These are phyloP conservation scores for Glycine latifolia DNA, from an alignment of 306 rosid species.

Conservation along the genomic window DNA sequence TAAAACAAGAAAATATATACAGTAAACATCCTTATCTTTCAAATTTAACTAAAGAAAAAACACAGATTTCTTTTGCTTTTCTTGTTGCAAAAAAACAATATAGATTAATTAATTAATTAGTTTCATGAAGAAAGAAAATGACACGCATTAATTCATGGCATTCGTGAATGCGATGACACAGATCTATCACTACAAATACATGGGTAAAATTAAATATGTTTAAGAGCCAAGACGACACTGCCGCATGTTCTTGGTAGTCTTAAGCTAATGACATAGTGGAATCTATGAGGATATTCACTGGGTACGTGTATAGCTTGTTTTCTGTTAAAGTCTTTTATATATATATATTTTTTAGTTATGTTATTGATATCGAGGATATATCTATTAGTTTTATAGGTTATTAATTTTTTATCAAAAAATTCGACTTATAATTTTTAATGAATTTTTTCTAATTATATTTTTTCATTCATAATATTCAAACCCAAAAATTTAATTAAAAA, in stretches of 20 bases:
- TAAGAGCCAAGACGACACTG: conserved; percentile 1
- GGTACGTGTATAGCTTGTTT: too few relatives aligned
- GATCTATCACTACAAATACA: not conserved
- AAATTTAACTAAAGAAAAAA: not conserved
- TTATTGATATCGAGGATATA: too few relatives aligned
- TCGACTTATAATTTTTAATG: too few relatives aligned
- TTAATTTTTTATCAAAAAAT: too few relatives aligned
- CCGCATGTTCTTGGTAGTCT: not conserved
- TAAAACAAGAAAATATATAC: not conserved
- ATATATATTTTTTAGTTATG: too few relatives aligned
- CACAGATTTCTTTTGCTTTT: not conserved
- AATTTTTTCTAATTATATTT: too few relatives aligned
- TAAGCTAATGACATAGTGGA: too few relatives aligned
- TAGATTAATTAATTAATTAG: not conserved
- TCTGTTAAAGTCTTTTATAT: too few relatives aligned
- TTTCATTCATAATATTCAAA: too few relatives aligned
- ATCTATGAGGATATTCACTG: too few relatives aligned
- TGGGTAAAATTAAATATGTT: conserved; percentile 11
- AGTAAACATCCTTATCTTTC: not conserved
- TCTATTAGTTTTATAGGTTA: too few relatives aligned
- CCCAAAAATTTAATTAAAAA: too few relatives aligned
- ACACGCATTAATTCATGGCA: not conserved
- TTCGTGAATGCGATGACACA: conserved; percentile 39
- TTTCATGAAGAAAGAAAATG: conserved; percentile 15
- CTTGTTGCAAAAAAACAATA: not conserved